Conservation (phyloP, 148 eudicot genomes). For the Chenopodium berlandieri region DNA sequence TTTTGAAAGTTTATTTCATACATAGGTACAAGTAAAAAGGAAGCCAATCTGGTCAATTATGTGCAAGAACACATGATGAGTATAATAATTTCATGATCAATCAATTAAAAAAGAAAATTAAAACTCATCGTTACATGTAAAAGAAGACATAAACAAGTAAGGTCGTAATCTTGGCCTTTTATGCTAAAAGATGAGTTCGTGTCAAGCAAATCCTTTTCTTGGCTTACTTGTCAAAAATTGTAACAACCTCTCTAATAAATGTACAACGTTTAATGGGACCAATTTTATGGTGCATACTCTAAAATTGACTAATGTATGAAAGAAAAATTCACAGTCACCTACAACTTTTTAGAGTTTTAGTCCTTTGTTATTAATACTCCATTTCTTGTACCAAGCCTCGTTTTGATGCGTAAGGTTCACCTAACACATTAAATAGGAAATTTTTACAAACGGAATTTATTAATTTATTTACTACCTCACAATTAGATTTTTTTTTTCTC, state of each 20-base stretch:
- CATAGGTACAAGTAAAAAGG: too few relatives aligned
- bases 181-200: not conserved
- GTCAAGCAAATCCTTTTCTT: not conserved
- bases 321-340: not conserved
- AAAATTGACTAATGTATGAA: not conserved
- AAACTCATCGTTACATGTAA: not conserved
- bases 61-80: not conserved
- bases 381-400: not conserved
- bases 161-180: not conserved
- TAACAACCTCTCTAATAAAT: not conserved
- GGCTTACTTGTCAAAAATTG: slow-evolving; percentile 7
- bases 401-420: not conserved
- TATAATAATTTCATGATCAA: not conserved
- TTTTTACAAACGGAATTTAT: not conserved
- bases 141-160: not conserved
- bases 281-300: not conserved
- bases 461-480: too few relatives aligned
- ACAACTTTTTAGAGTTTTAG: not conserved
- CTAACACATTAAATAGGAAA: not conserved
- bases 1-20: too few relatives aligned
- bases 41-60: not conserved
- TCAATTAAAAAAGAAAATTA: not conserved
- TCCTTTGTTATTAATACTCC: not conserved
- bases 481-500: too few relatives aligned
- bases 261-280: not conserved